These are phyloP conservation scores for Rubroshorea leprosula DNA, from an alignment of 345 rosid species.

Conservation along the genomic window DNA sequence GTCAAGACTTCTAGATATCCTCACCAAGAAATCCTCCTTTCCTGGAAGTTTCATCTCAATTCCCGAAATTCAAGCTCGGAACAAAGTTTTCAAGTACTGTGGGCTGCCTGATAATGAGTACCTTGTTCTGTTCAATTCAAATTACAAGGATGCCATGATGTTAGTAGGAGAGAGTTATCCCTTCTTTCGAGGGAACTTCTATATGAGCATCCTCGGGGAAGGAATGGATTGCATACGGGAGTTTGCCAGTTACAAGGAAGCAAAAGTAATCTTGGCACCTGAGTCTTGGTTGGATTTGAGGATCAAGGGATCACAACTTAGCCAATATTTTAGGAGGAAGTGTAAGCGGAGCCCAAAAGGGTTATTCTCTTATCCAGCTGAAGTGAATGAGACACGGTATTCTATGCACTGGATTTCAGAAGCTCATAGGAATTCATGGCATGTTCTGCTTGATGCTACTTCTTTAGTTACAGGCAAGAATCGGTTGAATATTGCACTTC, in stretches of 20 bases:
- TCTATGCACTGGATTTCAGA: conserved; percentile 79
- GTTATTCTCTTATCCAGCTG: conserved; percentile 47
- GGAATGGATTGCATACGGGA: conserved; percentile 33
- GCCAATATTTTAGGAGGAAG: conserved; percentile 61
- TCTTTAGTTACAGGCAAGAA: conserved; percentile 31
- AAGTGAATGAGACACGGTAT: conserved; percentile 31
- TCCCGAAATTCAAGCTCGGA: conserved; percentile 60
- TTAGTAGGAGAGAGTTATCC: conserved; percentile 70
- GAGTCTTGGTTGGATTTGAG: conserved; percentile 64
- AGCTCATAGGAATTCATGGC: conserved; percentile 71
- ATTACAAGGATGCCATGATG: conserved; percentile 39
- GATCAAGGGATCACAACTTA: conserved; percentile 61
- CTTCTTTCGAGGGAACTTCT: conserved; percentile 50
- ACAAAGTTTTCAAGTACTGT: conserved; percentile 42
- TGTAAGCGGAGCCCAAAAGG: conserved; percentile 57
- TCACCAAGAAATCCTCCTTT: conserved; percentile 47
- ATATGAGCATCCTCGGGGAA: conserved; percentile 45
- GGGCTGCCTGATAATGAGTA: conserved; percentile 52
- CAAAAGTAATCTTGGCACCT: conserved; percentile 49
- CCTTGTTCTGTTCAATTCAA: conserved; percentile 47
- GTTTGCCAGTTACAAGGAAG: conserved; percentile 38
- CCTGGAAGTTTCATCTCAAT: conserved; percentile 53
- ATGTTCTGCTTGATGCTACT: conserved; percentile 52
- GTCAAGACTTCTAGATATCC: conserved; percentile 49
- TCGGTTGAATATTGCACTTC: conserved; percentile 40